Evolutionary conservation across 1,284 basidiomycete species (phyloP).

Genomic region (Tilletia indica): DNA sequence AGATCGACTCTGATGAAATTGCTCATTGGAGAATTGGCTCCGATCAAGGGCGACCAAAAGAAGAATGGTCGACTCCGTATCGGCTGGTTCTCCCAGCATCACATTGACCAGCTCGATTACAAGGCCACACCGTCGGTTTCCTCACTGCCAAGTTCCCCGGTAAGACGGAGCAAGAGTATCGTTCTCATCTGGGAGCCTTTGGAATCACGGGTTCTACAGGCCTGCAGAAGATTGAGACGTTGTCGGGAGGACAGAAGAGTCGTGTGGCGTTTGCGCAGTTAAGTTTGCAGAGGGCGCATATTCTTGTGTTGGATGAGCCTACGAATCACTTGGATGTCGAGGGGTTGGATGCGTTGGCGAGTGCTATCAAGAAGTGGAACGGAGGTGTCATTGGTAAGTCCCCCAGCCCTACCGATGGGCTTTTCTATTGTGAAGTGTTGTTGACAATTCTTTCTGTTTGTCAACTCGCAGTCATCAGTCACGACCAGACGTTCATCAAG

Average conservation of each 20-base stretch:
- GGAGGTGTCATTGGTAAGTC: conserved; percentile 67
- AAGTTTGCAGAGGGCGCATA: conserved; percentile 83
- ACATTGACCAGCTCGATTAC: conserved; percentile 86
- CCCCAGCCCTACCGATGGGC: no score
- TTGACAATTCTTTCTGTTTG: not conserved
- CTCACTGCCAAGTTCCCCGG: conserved; percentile 88
- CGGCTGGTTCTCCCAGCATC: conserved; percentile 70
- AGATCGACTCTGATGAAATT: conserved; percentile 98
- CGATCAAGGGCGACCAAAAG: conserved; percentile 76
- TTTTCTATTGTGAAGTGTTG: no score
- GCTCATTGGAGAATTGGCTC: conserved; percentile 82
- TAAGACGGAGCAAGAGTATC: conserved; percentile 93
- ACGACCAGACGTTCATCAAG: conserved; percentile 18
- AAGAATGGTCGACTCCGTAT: conserved; percentile 81
- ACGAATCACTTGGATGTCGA: conserved; percentile 90
- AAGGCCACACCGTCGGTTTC: conserved; percentile 84
- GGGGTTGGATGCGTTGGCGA: conserved; percentile 92
- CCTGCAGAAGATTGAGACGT: conserved; percentile 68
- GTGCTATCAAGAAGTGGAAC: conserved; percentile 82
- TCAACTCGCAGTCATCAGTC: conserved; percentile 10
- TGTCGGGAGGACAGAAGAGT: conserved; percentile 87
- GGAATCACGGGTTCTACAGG: conserved; percentile 97
- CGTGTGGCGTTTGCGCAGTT: conserved; percentile 93
- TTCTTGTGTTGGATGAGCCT: conserved; percentile 96
- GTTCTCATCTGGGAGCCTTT: conserved; percentile 91